Percentiles rank a stretch among this genome's conserved stretches.
These are phyloP conservation scores for Gonium pectorale DNA, from an alignment of 139 green algal species.

Conservation along the genomic window DNA sequence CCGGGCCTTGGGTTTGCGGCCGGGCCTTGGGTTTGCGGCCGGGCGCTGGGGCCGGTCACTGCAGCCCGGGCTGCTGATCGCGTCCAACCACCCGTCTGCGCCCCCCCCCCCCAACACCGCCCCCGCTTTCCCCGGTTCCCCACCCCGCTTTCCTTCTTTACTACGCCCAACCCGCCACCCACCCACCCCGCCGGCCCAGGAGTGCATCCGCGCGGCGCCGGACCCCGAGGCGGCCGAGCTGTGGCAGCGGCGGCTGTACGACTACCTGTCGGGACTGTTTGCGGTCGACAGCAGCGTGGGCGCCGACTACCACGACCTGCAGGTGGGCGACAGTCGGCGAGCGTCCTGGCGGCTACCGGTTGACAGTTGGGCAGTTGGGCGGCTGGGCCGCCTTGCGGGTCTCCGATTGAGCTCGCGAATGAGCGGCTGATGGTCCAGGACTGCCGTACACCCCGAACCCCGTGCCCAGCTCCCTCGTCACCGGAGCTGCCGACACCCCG, in stretches of 20 bases:
- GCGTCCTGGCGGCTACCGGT: neutral
- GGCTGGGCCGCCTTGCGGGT: neutral
- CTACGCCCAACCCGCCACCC: too few relatives aligned
- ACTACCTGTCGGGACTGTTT: slow-evolving; percentile 83
- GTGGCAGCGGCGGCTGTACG: slow-evolving; percentile 73
- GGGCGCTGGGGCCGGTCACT: too few relatives aligned
- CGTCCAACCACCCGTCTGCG: too few relatives aligned
- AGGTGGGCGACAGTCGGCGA: slow-evolving; percentile 44
- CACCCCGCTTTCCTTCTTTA: too few relatives aligned
- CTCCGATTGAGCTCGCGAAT: too few relatives aligned
- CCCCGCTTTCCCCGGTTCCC: too few relatives aligned
- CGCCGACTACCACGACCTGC: slow-evolving; percentile 76
- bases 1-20: too few relatives aligned
- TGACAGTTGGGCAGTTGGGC: neutral
- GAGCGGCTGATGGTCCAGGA: too few relatives aligned
- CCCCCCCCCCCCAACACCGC: too few relatives aligned
- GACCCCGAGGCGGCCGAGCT: neutral
- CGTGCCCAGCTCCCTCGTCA: neutral
- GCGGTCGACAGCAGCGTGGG: slow-evolving; percentile 62
- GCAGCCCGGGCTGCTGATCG: too few relatives aligned
- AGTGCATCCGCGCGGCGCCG: neutral
- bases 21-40: too few relatives aligned
- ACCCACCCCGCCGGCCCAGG: neutral
- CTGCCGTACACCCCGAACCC: neutral
- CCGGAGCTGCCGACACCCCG: neutral